Conservation (phyloP, 2,329 filamentous ascomycete genomes). For the Colletotrichum lindemuthianum region DNA sequence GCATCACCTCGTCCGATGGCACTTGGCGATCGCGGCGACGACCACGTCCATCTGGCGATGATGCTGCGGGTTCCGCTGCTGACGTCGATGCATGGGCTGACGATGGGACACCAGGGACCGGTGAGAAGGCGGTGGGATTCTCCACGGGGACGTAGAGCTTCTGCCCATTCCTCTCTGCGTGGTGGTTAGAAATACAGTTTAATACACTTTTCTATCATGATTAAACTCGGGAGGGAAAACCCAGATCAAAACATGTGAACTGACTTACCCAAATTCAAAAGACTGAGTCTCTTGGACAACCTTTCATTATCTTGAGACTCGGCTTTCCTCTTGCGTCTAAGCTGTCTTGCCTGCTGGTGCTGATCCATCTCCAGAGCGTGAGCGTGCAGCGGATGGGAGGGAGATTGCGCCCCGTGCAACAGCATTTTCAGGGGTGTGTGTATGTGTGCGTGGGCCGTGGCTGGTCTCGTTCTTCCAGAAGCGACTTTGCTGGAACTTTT, state of each 20-base stretch:
- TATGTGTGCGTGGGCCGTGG: no score
- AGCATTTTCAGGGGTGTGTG: constrained; percentile 42
- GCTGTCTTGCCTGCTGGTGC: constrained; percentile 36
- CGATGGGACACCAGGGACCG: constrained; percentile 34
- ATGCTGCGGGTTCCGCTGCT: constrained; percentile 26
- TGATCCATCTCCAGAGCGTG: constrained; percentile 34
- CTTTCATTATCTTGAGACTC: constrained; percentile 73
- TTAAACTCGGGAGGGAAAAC: constrained; percentile 11
- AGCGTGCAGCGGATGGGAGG: constrained; percentile 32
- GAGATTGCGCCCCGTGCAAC: constrained; percentile 48
- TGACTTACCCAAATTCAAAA: constrained; percentile 80
- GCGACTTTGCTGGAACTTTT: constrained; percentile 27
- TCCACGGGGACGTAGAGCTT: constrained; percentile 75
- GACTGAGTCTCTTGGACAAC: constrained; percentile 83
- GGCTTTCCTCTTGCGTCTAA: constrained; percentile 68
- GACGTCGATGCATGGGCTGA: constrained; percentile 37
- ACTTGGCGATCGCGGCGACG: constrained; percentile 34
- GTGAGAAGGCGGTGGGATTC: constrained; percentile 46
- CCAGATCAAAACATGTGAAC: background rate
- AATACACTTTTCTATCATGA: background rate
- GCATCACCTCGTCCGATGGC: constrained; percentile 71
- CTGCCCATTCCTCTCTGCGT: constrained; percentile 67
- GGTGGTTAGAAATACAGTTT: constrained; percentile 38
- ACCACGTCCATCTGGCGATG: background rate
- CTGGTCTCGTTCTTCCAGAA: constrained; percentile 2